Percentiles rank a stretch among this genome's conserved stretches.
Conservation (phyloP, 2,329 filamentous ascomycete species). For the Parastagonospora avenae region DNA sequence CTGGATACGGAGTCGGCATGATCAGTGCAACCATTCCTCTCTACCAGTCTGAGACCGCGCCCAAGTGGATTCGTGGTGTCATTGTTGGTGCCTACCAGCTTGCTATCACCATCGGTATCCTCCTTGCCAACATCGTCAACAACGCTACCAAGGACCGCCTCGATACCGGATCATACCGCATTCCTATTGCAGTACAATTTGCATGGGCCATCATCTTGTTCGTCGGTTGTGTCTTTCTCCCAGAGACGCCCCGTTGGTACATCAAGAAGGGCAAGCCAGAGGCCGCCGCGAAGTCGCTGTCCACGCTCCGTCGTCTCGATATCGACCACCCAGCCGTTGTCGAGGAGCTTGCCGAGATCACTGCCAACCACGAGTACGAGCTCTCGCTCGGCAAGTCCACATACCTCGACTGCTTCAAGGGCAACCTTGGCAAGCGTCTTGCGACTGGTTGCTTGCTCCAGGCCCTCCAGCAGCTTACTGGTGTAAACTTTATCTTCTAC, state of each 20-base stretch:
- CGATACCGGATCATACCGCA: constrained; percentile 71
- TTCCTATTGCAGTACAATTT: constrained; percentile 76
- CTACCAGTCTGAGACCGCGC: constrained; percentile 73
- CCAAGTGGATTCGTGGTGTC: constrained; percentile 74
- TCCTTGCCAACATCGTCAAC: constrained; percentile 69
- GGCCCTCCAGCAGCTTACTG: constrained; percentile 76
- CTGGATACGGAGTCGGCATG: constrained; percentile 48
- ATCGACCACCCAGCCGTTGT: constrained; percentile 63
- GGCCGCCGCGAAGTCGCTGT: constrained; percentile 67
- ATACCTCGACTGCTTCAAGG: constrained; percentile 53
- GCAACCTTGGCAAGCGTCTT: constrained; percentile 63
- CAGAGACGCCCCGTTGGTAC: constrained; percentile 78
- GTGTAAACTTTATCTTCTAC: constrained; percentile 53
- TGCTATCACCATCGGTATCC: constrained; percentile 71
- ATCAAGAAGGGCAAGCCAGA: constrained; percentile 68
- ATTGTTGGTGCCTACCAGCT: constrained; percentile 74
- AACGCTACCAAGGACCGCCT: constrained; percentile 63
- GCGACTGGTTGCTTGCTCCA: constrained; percentile 76
- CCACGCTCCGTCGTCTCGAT: constrained; percentile 65
- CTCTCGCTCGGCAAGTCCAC: constrained; percentile 60
- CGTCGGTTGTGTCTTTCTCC: constrained; percentile 62
- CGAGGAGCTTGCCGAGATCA: constrained; percentile 66
- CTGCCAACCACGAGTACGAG: constrained; percentile 77
- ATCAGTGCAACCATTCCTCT: constrained; percentile 62
- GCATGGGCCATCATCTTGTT: constrained; percentile 73